A percentile compares a stretch with the other conserved stretches of the same genome.
These are phyloP conservation scores for Vinca minor DNA, from an alignment of 257 asterid species.

Conservation along the genomic window DNA sequence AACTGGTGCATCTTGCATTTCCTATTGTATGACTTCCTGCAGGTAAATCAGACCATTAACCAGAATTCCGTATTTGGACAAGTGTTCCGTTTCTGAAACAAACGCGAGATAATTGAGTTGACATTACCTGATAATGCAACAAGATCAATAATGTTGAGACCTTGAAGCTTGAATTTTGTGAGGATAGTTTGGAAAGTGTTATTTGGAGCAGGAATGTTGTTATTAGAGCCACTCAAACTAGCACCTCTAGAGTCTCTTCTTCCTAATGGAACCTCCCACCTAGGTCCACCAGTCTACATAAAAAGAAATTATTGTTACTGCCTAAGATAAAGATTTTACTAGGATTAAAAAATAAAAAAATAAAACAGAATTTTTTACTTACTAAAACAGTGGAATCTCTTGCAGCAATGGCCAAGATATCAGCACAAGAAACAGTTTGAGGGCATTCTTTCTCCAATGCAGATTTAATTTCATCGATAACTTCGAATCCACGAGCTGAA, in stretches of 20 bases:
- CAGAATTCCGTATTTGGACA: too few relatives aligned
- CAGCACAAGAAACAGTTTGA: conserved; percentile 81
- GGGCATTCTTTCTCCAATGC: conserved; percentile 80
- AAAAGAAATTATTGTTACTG: neutral
- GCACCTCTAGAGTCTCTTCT: conserved; percentile 80
- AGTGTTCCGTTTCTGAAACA: too few relatives aligned
- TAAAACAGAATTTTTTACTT: too few relatives aligned
- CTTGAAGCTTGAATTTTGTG: conserved; percentile 67
- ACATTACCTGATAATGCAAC: conserved; percentile 72
- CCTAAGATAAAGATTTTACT: too few relatives aligned
- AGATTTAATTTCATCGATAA: conserved; percentile 73
- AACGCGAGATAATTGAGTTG: neutral
- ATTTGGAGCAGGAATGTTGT: conserved; percentile 88
- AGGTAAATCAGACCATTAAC: neutral
- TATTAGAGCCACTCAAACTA: conserved; percentile 82
- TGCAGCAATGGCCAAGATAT: conserved; percentile 73
- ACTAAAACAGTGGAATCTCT: conserved; percentile 77
- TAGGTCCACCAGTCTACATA: conserved; percentile 66
- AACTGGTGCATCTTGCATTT: conserved; percentile 63
- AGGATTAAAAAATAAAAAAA: too few relatives aligned
- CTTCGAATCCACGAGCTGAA: conserved; percentile 80
- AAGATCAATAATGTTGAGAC: conserved; percentile 68
- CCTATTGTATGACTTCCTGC: conserved; percentile 95
- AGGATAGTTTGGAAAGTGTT: conserved; percentile 83
- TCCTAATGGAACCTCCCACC: conserved; percentile 81